Percentiles rank a stretch among this genome's conserved stretches.
Evolutionary conservation across 2,329 filamentous ascomycete genomes (phyloP).

Genomic region (Coniochaeta sp.): DNA sequence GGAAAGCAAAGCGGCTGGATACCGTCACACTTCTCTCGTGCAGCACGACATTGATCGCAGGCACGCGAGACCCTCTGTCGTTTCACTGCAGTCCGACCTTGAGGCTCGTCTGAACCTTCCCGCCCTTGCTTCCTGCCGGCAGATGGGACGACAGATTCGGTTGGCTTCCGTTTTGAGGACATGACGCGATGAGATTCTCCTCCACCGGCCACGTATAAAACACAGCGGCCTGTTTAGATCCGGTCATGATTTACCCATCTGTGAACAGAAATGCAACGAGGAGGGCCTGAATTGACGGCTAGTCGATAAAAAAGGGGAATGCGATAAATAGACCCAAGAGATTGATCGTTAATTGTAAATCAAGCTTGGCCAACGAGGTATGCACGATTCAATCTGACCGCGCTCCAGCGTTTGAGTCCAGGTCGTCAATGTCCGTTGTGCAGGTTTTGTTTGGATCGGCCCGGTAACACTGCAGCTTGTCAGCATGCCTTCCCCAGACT

Average conservation of each 20-base stretch:
- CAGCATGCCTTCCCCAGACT: neutral
- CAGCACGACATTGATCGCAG: conserved; percentile 61
- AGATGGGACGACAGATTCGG: conserved; percentile 13
- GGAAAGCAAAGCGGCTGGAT: conserved; percentile 59
- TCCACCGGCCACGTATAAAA: neutral
- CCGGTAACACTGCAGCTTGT: neutral
- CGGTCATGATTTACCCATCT: neutral
- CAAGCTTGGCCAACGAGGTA: neutral
- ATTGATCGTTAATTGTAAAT: neutral
- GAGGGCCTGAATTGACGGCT: neutral
- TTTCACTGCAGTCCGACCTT: conserved; percentile 33
- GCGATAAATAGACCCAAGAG: neutral
- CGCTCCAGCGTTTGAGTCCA: neutral
- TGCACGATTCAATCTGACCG: neutral
- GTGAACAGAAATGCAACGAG: neutral
- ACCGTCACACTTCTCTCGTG: conserved; percentile 68
- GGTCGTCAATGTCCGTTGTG: neutral
- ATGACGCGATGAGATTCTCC: conserved; percentile 15
- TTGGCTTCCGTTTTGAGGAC: conserved; percentile 29
- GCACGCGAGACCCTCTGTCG: conserved; percentile 60
- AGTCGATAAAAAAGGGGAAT: neutral
- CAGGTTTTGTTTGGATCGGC: neutral
- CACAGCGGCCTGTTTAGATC: neutral
- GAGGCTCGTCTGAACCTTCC: conserved; percentile 9
- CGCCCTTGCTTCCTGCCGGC: neutral